Conservation (phyloP, 192 early-diverging fungal genomes). For the Coemansia sp. region DNA sequence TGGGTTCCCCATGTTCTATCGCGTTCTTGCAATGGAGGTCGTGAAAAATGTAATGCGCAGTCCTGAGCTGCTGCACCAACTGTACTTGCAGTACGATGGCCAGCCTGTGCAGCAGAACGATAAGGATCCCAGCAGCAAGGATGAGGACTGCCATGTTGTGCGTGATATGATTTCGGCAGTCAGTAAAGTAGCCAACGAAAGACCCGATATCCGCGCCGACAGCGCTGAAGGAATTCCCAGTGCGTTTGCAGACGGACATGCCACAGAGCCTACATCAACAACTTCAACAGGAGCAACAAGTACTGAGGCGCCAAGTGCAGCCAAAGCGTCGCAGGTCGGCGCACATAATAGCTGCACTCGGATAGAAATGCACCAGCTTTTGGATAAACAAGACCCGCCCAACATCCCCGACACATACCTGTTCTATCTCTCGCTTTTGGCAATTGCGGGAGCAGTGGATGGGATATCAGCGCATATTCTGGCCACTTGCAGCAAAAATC, state of each 20-base stretch:
- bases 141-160: slow-evolving; percentile 73
- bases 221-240: slow-evolving; percentile 25
- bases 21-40: slow-evolving; percentile 43
- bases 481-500: slow-evolving; percentile 47
- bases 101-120: slow-evolving; percentile 29
- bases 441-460: slow-evolving; percentile 71
- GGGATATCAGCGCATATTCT: slow-evolving; percentile 67
- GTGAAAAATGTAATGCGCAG: slow-evolving; percentile 65
- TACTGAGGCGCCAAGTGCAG: background rate
- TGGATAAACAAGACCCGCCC: slow-evolving; percentile 93
- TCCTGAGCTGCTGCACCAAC: slow-evolving; percentile 60
- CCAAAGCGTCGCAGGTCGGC: slow-evolving; percentile 24
- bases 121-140: background rate
- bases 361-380: slow-evolving; percentile 73
- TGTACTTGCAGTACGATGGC: slow-evolving; percentile 78
- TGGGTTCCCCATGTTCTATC: slow-evolving; percentile 36
- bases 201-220: slow-evolving; percentile 50
- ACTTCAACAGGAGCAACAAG: background rate
- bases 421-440: slow-evolving; percentile 74
- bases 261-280: background rate
- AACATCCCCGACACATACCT: slow-evolving; percentile 86
- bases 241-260: background rate
- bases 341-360: slow-evolving; percentile 37
- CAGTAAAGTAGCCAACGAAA: slow-evolving; percentile 74
- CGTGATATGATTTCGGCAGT: slow-evolving; percentile 79